Percentiles rank a stretch among this genome's conserved stretches.
phyloP scores from a whole-genome alignment of 805 yeast genomes.

The Candida odintsovae region DNA sequence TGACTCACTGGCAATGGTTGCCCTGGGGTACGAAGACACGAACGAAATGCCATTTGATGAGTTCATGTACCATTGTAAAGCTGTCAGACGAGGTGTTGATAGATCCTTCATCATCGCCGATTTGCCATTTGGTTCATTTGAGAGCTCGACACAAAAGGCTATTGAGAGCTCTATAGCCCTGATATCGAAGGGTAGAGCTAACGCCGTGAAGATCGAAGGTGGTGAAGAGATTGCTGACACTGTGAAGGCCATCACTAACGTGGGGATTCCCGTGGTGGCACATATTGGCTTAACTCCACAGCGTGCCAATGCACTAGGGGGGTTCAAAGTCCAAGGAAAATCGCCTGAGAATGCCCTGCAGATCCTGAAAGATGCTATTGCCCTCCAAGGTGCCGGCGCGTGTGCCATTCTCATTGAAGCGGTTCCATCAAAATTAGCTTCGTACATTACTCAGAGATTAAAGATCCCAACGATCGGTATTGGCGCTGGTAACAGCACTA shows the following conservation, averaged over 20 bases:
- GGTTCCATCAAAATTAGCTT: conserved; percentile 69
- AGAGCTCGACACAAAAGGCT: conserved; percentile 57
- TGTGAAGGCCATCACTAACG: conserved; percentile 47
- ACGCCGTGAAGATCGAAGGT: conserved; percentile 85
- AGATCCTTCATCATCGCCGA: conserved; percentile 73
- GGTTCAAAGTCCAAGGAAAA: conserved; percentile 83
- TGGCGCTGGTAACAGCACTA: conserved; percentile 82
- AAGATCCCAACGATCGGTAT: conserved; percentile 86
- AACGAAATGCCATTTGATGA: conserved; percentile 74
- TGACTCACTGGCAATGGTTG: conserved; percentile 90
- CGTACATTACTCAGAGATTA: conserved; percentile 52
- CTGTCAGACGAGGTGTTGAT: conserved; percentile 68
- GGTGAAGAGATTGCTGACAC: conserved; percentile 51
- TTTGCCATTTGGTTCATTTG: conserved; percentile 85
- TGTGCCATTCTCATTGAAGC: conserved; percentile 78
- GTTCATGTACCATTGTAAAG: conserved; percentile 66
- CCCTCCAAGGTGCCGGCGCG: conserved; percentile 71
- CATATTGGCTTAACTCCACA: conserved; percentile 95
- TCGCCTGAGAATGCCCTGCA: conserved; percentile 45
- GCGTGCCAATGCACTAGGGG: conserved; percentile 70
- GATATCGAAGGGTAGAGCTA: conserved; percentile 47
- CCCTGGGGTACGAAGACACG: conserved; percentile 76
- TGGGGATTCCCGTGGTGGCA: conserved; percentile 87
- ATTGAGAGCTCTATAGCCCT: conserved; percentile 48
- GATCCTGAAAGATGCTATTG: conserved; percentile 61